Evolutionary conservation across 2,329 filamentous ascomycete genomes (phyloP), one percentile per base, ranked within the genome.

Genomic region (Venturia effusa): DNA sequence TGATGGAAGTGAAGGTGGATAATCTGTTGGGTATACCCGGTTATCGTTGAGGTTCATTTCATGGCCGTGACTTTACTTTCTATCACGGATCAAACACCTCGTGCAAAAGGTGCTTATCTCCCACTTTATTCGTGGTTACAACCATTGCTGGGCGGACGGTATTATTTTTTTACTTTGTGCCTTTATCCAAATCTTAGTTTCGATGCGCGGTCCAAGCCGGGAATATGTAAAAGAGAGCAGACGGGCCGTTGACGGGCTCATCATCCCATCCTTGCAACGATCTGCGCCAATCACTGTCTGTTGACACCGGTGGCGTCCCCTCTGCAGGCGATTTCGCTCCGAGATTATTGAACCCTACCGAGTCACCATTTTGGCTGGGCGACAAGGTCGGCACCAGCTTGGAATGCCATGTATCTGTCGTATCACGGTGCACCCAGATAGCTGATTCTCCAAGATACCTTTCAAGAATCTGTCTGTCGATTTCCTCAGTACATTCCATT

Each of bases 21-120:
- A n/a, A 34, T 57, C 17, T 57, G 51, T 57, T 57, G 51, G 51
- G 51, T 57, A 57, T 57, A 57, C 51, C 51, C 51, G 17, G 51
- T 19, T n/a, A 57, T n/a, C 19, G 27, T 51, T 51, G 45, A 24
- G 45, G 15, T 34, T 22, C 19, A 10, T 57, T 57, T n/a, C 27
- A 22, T n/a, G 15, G 30, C 30, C 15, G 34, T 19, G 51, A 34
- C 30, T 32, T n/a, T 57, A 19, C 27, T 34, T 34, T 34, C 19
- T 19, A 55, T 55, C 48, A 32, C 32, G 30, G 48, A 13, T 51
- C 7, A 15, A 22, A 15, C 45, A 51, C 10, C 22, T 51, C 13
- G 17, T 27, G 6, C n/a, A 15, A 22, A 30, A 15, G 45, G 51
- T 57, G 51, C 27, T 57, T 34, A 34, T 15, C 15, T 34, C 34